Conservation (phyloP, 345 rosid genomes). For the Viola odorata region DNA sequence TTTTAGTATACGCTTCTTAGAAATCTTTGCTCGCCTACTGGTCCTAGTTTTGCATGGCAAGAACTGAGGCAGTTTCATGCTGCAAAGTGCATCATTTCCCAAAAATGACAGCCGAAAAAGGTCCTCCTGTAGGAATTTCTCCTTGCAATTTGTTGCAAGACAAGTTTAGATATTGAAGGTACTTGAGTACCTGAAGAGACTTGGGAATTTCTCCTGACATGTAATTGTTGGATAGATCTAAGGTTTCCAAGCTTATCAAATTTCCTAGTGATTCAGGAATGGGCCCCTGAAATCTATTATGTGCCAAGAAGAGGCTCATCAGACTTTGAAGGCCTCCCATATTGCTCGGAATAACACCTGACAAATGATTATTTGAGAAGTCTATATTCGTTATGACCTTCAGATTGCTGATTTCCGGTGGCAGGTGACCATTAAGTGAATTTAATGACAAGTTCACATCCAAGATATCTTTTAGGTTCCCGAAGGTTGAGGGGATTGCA, state of each 20-base stretch:
- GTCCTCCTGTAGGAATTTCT: slow-evolving; percentile 14
- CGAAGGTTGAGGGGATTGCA: slow-evolving; percentile 14
- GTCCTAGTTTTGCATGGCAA: slow-evolving; percentile 4
- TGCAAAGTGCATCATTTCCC: slow-evolving; percentile 14
- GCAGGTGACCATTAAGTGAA: neutral
- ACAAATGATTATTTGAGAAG: slow-evolving; percentile 8
- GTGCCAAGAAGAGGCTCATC: neutral
- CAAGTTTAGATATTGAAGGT: neutral
- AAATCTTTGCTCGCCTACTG: neutral
- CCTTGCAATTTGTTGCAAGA: neutral
- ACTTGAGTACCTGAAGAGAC: neutral
- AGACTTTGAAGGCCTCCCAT: neutral
- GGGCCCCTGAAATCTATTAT: neutral
- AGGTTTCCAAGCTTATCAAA: slow-evolving; percentile 1
- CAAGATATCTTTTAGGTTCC: neutral
- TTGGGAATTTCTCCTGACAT: slow-evolving; percentile 2
- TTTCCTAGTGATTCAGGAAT: neutral
- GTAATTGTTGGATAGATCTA: neutral
- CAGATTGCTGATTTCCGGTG: neutral
- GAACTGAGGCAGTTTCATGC: neutral
- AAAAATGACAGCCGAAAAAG: slow-evolving; percentile 15
- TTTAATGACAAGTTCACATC: neutral
- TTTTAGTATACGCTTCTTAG: neutral
- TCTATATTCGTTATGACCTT: neutral
- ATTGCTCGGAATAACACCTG: slow-evolving; percentile 11